A percentile compares a stretch with the other conserved stretches of the same genome.
Conservation (phyloP, 2,329 filamentous ascomycete species). For the Cryphonectria carpinicola region DNA sequence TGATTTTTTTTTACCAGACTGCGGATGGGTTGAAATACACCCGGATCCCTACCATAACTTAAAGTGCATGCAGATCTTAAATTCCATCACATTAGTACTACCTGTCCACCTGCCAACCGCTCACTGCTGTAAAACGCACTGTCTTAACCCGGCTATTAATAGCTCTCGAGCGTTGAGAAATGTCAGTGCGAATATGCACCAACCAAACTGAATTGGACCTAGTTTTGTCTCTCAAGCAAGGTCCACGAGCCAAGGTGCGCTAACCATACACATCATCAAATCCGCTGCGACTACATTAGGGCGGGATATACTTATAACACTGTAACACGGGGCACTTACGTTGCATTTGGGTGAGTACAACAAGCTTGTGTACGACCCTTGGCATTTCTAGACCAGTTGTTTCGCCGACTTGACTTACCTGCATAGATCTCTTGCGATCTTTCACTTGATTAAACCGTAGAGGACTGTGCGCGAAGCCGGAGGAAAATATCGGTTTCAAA, state of each 20-base stretch:
- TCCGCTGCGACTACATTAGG: background rate
- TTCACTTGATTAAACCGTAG: too few species aligned
- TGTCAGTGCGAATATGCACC: constrained; percentile 1
- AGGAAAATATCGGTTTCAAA: too few species aligned
- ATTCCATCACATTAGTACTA: background rate
- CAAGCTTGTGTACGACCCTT: too few species aligned
- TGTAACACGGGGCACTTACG: too few species aligned
- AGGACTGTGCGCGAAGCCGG: too few species aligned
- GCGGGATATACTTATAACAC: background rate
- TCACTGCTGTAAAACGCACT: background rate
- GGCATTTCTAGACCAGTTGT: too few species aligned
- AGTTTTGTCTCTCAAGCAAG: background rate
- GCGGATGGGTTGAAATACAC: background rate
- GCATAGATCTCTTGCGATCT: too few species aligned
- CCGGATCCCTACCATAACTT: background rate
- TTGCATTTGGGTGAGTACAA: too few species aligned
- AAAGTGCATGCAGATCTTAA: background rate
- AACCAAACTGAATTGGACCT: background rate
- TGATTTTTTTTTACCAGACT: background rate
- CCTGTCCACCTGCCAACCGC: background rate
- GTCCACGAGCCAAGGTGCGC: background rate
- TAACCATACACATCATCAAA: background rate
- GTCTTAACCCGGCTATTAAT: background rate
- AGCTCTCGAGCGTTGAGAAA: background rate
- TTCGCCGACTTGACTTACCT: too few species aligned